phyloP scores from a whole-genome alignment of 495 filamentous ascomycete species.

The Xylaria palmicola region DNA sequence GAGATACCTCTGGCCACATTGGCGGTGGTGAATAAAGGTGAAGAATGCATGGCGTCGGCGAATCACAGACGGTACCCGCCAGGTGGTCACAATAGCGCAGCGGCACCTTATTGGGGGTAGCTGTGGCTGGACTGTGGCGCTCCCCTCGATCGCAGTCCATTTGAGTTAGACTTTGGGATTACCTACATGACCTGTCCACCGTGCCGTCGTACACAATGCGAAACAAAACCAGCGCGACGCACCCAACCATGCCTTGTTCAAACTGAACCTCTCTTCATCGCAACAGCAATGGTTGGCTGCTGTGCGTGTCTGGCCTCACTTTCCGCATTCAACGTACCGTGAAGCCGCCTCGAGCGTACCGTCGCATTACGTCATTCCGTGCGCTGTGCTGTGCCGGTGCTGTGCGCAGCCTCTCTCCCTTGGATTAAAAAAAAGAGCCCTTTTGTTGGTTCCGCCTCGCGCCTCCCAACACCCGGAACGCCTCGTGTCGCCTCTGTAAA shows the following conservation, averaged over 20 bases:
- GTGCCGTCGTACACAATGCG: background rate
- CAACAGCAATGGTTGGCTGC: conserved; percentile 8
- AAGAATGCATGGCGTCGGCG: too few relatives aligned
- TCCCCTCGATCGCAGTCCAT: background rate
- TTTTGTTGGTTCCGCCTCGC: conserved; percentile 1
- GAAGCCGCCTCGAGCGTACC: background rate
- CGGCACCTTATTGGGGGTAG: background rate
- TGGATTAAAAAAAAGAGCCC: background rate
- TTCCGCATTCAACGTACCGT: conserved; percentile 5
- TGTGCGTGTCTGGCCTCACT: background rate
- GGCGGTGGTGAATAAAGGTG: too few relatives aligned
- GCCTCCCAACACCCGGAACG: background rate
- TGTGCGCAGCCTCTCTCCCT: background rate
- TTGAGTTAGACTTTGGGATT: background rate
- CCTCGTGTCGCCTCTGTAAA: background rate
- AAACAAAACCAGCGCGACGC: background rate
- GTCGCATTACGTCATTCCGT: conserved; percentile 10
- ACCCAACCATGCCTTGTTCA: background rate
- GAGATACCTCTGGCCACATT: too few relatives aligned
- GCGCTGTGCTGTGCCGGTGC: background rate
- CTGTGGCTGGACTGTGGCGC: background rate
- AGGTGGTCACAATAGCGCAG: too few relatives aligned
- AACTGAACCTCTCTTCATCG: background rate
- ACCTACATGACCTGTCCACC: background rate
- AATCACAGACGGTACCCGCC: too few relatives aligned